These are phyloP conservation scores for Monosiga brevicollis DNA, from an alignment of 78 protist species.

Conservation along the genomic window DNA sequence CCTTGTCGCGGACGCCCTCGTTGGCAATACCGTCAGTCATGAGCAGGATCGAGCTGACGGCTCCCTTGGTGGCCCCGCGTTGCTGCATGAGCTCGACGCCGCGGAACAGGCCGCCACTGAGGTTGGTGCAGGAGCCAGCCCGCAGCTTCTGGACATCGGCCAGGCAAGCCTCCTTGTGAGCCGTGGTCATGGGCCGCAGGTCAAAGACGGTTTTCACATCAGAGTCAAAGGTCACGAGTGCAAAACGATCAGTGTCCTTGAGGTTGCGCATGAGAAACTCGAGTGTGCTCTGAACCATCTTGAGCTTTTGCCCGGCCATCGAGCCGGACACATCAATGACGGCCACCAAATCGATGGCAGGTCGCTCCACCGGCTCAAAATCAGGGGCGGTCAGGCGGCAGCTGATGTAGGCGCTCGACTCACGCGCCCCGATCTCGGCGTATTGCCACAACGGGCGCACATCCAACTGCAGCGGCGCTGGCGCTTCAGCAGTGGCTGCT, in stretches of 20 bases:
- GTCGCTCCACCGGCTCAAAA: too few species aligned
- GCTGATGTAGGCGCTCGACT: too few species aligned
- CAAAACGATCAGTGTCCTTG: conserved; percentile 3
- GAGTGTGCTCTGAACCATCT: conserved; percentile 18
- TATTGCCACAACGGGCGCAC: too few species aligned
- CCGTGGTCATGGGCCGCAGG: background rate
- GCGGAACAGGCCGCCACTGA: conserved; percentile 35
- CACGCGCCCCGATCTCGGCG: too few species aligned
- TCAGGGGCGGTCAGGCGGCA: too few species aligned
- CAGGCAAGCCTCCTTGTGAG: background rate
- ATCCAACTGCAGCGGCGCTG: too few species aligned
- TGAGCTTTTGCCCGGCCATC: conserved; percentile 43
- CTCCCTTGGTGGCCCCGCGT: background rate
- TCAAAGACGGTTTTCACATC: background rate
- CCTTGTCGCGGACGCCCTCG: conserved; percentile 9
- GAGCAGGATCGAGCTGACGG: conserved; percentile 14
- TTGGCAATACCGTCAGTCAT: conserved; percentile 59
- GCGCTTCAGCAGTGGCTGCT: too few species aligned
- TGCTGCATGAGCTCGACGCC: conserved; percentile 13
- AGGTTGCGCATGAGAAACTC: conserved; percentile 24
- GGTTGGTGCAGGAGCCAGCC: conserved; percentile 34
- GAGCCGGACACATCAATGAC: conserved; percentile 42
- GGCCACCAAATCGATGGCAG: conserved; percentile 16
- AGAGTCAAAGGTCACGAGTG: conserved; percentile 25
- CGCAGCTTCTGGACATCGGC: background rate